Base-by-base conservation (phyloP, 331 rosid species). In the Phaseolus coccineus region DNA sequence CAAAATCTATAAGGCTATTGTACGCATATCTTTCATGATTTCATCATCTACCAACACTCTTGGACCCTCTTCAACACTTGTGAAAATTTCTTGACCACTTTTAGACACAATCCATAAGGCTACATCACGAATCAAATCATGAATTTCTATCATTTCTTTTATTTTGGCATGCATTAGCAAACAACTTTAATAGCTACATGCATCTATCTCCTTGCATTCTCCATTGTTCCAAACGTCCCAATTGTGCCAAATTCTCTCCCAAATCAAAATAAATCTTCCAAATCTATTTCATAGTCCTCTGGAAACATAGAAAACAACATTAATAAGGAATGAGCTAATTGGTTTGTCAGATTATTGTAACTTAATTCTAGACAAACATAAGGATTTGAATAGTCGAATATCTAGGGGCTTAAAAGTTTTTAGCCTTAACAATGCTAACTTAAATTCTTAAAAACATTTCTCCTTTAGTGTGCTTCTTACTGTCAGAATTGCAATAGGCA, bases 301-400 rank as follows among this genome's bases (percentile, higher is more conserved):
- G 42, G 42, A 37, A 37, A 37, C 8, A 37, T 37, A 6, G 42
- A 37, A 37, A 8, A 6, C 42, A 37, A 37, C 8, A 37, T 5
- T 37, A 37, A 37, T 6, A 37, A 6, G 8, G 46, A 69, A 0
- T 25, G 75, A n/a, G 64, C 39, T 11, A 19, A 48, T 6, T 8
- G 42, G 11, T 44, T 39, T 4, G 25, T 69, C 69, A 73, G 58
- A 66, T 42, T 58, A 16, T 68, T 39, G 33, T 78, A 83, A 76
- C 74, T 77, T 25, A 65, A 51, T 40, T 42, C 4, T 5, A 37
- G 9, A 37, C 42, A 37, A 37, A 58, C 63, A 30, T 68, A 59
- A 37, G 47, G 65, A 37, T 14, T 68, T n/a, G 4, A 12, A 77
- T 7, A 48, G 61, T 37, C 8, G 42, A 37, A 6, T 37, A 37